Base-by-base conservation (phyloP, 176 grass and related monocot species). In the bread wheat (Triticum aestivum) region DNA sequence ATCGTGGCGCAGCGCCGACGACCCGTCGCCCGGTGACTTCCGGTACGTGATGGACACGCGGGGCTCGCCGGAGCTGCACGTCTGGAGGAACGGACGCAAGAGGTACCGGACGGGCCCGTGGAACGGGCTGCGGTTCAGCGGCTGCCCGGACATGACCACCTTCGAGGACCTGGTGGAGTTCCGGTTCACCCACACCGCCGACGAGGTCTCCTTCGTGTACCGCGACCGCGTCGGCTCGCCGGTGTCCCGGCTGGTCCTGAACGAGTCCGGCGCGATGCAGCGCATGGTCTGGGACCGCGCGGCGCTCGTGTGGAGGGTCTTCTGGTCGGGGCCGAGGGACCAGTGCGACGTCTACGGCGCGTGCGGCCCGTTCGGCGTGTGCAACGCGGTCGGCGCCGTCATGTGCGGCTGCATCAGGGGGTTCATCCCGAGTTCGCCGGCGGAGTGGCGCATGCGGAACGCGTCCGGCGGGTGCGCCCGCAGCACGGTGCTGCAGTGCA, bases 281-380 rank as follows among this genome's bases (percentile, higher is more conserved):
- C 82, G 91, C 11, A 44, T 91, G 79, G 84, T 92, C 11, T 93
- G 94, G 94, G 83, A 79, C 51, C 3, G 5, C 7, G 8, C 23
- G 9, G 0, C 51, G 3, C 3, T 4, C 11, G 5, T 24, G 3
- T 93, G 94, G 94, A 79, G 27, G 27, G 70, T 32, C 67, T 90
- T 89, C 78, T 93, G 84, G 83, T 64, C 15, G 5, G 87, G 33
- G 18, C 89, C 85, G 0, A 45, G 76, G 65, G 91, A 89, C 83
- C 73, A 67, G 23, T 95, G 94, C 70, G 94, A 93, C 69, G 0
- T 0, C 65, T 89, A 89, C 52, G 87, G 26, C 18, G 11, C 5
- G 11, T 95, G 94, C 14, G 94, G 94, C 37, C 84, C 84, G 23
- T 93, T 89, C 63, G 65, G 91, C 39, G 78, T 87, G 61, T 95